Evolutionary conservation across 495 filamentous ascomycete species (phyloP).

Genomic region (Alectoria sarmentosa): DNA sequence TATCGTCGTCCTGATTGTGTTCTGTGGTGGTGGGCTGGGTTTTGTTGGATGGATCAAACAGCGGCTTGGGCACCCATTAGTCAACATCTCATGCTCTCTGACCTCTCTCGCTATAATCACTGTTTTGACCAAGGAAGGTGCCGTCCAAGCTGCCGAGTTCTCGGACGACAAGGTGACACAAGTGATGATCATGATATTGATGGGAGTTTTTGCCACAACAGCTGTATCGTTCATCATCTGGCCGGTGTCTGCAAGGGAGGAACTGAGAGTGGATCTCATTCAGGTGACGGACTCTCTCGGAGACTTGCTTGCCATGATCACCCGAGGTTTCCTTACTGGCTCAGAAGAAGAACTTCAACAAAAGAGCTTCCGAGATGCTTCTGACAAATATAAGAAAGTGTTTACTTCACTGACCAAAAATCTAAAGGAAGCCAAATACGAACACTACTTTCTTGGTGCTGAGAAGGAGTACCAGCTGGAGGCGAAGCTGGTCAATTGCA

Average conservation of each 20-base stretch:
- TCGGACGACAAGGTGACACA: constrained; percentile 77
- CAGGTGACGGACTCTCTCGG: constrained; percentile 70
- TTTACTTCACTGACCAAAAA: constrained; percentile 70
- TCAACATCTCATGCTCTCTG: constrained; percentile 86
- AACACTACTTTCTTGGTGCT: constrained; percentile 78
- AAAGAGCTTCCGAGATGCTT: constrained; percentile 54
- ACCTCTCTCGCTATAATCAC: constrained; percentile 89
- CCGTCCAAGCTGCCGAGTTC: constrained; percentile 72
- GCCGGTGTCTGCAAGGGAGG: constrained; percentile 70
- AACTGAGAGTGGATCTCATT: constrained; percentile 68
- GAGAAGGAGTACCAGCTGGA: constrained; percentile 78
- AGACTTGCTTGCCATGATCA: constrained; percentile 75
- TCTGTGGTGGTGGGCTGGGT: constrained; percentile 83
- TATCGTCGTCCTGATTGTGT: constrained; percentile 72
- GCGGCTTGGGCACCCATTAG: constrained; percentile 71
- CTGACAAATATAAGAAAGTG: constrained; percentile 59
- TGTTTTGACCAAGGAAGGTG: constrained; percentile 85
- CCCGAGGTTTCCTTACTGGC: constrained; percentile 76
- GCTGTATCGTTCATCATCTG: constrained; percentile 71
- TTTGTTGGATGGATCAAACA: constrained; percentile 94
- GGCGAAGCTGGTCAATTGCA: constrained; percentile 69
- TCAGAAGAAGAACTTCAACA: constrained; percentile 69
- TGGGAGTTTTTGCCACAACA: constrained; percentile 71
- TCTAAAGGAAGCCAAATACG: constrained; percentile 79
- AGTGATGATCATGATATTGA: constrained; percentile 82